phyloP scores from a whole-genome alignment of 139 green algal genomes.

The Coelastrella sp. region DNA sequence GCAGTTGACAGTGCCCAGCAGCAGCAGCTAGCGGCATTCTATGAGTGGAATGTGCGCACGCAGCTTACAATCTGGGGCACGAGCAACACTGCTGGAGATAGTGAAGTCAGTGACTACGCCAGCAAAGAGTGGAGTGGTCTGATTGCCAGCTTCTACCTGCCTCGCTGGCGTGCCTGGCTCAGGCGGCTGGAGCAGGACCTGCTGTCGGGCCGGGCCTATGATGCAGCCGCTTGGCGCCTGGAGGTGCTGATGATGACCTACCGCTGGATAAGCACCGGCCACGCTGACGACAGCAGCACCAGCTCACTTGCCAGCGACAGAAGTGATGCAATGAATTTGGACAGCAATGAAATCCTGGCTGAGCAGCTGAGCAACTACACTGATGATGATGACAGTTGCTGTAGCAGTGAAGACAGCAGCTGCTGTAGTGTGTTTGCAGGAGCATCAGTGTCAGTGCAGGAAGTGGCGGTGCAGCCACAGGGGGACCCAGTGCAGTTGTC shows the following conservation, averaged over 20 bases:
- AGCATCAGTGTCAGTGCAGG: not conserved
- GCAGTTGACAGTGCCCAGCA: not conserved
- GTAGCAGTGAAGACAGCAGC: not conserved
- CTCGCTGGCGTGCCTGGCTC: constrained; percentile 58
- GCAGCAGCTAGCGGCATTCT: constrained; percentile 34
- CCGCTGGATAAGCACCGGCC: constrained; percentile 41
- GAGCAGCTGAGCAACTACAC: not conserved
- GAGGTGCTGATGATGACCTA: constrained; percentile 54
- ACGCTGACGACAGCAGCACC: not conserved
- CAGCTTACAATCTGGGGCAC: constrained; percentile 61
- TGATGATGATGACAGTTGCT: not conserved
- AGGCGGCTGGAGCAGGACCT: constrained; percentile 52
- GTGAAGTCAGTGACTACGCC: constrained; percentile 60
- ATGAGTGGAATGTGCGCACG: constrained; percentile 59
- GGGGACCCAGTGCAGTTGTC: constrained; percentile 8
- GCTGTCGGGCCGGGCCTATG: constrained; percentile 35
- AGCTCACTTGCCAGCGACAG: constrained; percentile 1
- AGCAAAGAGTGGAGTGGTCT: constrained; percentile 63
- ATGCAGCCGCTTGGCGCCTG: constrained; percentile 42
- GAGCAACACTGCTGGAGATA: constrained; percentile 30
- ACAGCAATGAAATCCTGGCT: not conserved
- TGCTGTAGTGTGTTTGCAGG: not conserved
- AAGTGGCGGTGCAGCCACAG: not conserved
- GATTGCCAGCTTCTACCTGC: constrained; percentile 54
- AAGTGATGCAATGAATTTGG: not conserved